A percentile compares a stretch with the other conserved stretches of the same genome.
Conservation (phyloP, 768 basidiomycete species). For the Leccinum aurantiacum region DNA sequence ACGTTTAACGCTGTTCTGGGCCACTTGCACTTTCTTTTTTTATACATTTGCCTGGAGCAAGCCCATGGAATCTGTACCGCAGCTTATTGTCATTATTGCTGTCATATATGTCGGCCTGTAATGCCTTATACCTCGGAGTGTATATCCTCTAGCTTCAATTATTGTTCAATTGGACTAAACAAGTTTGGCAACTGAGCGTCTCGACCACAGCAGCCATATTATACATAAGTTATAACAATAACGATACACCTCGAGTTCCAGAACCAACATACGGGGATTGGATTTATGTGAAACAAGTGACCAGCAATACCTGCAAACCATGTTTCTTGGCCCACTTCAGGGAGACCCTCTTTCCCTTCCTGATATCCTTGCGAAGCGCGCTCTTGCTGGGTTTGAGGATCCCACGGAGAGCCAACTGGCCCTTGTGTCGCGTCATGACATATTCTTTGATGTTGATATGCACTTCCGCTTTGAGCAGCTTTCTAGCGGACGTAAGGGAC, state of each 20-base stretch:
- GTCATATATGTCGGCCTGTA: slow-evolving; percentile 13
- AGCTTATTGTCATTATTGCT: not conserved
- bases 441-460: slow-evolving; percentile 78
- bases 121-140: slow-evolving; percentile 23
- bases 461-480: slow-evolving; percentile 59
- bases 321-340: slow-evolving; percentile 61
- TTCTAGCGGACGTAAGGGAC: slow-evolving; percentile 66
- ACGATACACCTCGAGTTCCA: not conserved
- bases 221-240: not conserved
- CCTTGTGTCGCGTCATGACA: slow-evolving; percentile 61
- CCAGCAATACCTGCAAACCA: slow-evolving; percentile 63
- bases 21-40: not conserved
- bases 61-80: not conserved
- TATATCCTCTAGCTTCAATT: slow-evolving; percentile 7
- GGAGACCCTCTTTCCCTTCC: slow-evolving; percentile 46
- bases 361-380: slow-evolving; percentile 62
- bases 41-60: slow-evolving; percentile 8
- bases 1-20: not conserved
- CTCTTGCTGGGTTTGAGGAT: slow-evolving; percentile 62
- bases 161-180: not conserved
- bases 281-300: slow-evolving; percentile 44
- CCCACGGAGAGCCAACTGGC: slow-evolving; percentile 56
- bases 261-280: not conserved
- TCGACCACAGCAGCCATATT: not conserved
- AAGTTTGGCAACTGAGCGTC: not conserved